Conservation (phyloP, 2,329 filamentous ascomycete genomes). For the Aspergillus caelatus region DNA sequence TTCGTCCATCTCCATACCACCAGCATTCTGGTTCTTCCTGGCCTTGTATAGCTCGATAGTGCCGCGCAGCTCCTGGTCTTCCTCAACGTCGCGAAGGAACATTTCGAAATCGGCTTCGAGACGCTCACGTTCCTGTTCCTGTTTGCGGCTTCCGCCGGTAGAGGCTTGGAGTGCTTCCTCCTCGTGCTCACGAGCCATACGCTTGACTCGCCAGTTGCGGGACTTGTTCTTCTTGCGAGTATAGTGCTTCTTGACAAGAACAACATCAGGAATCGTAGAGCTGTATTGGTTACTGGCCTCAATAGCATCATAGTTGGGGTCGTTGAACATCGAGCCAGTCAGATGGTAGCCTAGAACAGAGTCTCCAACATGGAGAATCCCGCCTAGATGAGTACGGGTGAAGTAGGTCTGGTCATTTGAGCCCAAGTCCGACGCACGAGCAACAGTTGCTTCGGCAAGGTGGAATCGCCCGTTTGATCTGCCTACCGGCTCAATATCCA, state of each 20-base stretch:
- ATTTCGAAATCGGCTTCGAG: slow-evolving; percentile 94
- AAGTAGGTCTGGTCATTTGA: slow-evolving; percentile 86
- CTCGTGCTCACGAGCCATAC: slow-evolving; percentile 86
- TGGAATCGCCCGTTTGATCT: slow-evolving; percentile 77
- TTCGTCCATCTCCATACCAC: slow-evolving; percentile 59
- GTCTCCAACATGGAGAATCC: slow-evolving; percentile 83
- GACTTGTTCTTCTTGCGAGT: slow-evolving; percentile 78
- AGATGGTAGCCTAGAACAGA: slow-evolving; percentile 94
- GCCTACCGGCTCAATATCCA: slow-evolving; percentile 86
- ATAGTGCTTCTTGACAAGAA: slow-evolving; percentile 97
- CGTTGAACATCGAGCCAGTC: slow-evolving; percentile 90
- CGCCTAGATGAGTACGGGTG: slow-evolving; percentile 85
- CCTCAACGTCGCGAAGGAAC: slow-evolving; percentile 96
- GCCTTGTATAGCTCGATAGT: slow-evolving; percentile 85
- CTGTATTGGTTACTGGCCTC: slow-evolving; percentile 76
- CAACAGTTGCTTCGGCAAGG: slow-evolving; percentile 85
- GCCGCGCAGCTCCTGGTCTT: slow-evolving; percentile 83
- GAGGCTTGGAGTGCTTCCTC: slow-evolving; percentile 60
- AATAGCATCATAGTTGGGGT: slow-evolving; percentile 77
- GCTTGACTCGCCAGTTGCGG: slow-evolving; percentile 92
- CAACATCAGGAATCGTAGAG: slow-evolving; percentile 82
- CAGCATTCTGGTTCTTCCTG: slow-evolving; percentile 51
- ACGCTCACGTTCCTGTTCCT: slow-evolving; percentile 77
- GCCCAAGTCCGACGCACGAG: slow-evolving; percentile 82
- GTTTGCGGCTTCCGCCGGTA: slow-evolving; percentile 19